Conservation (phyloP, 1,284 basidiomycete species). For the Boletus holoroseus region DNA sequence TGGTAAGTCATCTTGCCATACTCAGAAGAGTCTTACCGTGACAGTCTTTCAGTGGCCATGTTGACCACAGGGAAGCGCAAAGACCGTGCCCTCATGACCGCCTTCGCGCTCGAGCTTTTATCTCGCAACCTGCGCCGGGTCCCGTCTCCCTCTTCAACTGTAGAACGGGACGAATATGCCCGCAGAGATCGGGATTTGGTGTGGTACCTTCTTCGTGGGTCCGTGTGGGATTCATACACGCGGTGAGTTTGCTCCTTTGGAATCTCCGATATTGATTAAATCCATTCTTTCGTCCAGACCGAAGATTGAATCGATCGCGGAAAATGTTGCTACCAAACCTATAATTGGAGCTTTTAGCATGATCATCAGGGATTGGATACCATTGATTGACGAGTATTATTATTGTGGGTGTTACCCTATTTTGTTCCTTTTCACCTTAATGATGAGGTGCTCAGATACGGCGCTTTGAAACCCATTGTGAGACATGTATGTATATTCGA, state of each 20-base stretch:
- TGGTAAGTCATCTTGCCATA: constrained; percentile 41
- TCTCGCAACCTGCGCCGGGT: constrained; percentile 62
- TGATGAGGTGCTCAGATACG: constrained; percentile 39
- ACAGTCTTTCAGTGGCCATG: constrained; percentile 29
- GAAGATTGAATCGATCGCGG: constrained; percentile 63
- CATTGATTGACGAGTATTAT: constrained; percentile 91
- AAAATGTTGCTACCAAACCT: constrained; percentile 58
- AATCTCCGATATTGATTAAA: constrained; percentile 2
- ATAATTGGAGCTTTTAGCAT: constrained; percentile 72
- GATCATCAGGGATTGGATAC: constrained; percentile 85
- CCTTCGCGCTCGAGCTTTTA: constrained; percentile 58
- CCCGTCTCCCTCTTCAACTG: constrained; percentile 52
- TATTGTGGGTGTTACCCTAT: constrained; percentile 63
- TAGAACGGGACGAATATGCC: constrained; percentile 78
- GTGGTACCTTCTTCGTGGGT: constrained; percentile 84
- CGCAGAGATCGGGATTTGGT: constrained; percentile 75
- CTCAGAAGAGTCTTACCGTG: constrained; percentile 14
- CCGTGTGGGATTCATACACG: constrained; percentile 85
- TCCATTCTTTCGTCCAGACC: constrained; percentile 46
- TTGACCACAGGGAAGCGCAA: constrained; percentile 34
- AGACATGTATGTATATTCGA: constrained; percentile 3
- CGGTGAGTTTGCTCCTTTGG: constrained; percentile 41
- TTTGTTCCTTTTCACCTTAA: not conserved
- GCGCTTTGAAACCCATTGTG: constrained; percentile 40
- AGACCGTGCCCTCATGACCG: constrained; percentile 50